Evolutionary conservation across 108 stramenopile species (phyloP).

Genomic region (Nitzschia sp.): DNA sequence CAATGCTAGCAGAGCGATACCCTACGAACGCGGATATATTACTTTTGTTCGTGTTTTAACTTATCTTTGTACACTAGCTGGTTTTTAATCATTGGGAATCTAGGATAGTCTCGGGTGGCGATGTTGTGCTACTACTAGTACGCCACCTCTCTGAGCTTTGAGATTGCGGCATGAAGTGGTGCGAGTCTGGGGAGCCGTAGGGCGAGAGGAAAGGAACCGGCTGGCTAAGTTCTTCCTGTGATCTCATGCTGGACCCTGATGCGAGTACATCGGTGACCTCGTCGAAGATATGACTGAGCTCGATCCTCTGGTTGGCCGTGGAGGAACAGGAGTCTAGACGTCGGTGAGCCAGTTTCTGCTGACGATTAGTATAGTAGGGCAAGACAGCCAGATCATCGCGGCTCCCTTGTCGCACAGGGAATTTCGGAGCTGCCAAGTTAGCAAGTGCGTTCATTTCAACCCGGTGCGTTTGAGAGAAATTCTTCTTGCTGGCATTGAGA

Average conservation of each 20-base stretch:
- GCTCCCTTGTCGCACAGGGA: slow-evolving; percentile 2
- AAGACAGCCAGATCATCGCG: neutral
- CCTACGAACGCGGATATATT: neutral
- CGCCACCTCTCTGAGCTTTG: too few relatives aligned
- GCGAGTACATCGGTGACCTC: neutral
- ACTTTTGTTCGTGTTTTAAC: neutral
- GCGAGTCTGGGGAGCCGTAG: neutral
- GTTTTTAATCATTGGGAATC: too few relatives aligned
- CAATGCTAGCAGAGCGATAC: neutral
- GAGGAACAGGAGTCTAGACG: neutral
- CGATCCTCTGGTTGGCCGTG: neutral
- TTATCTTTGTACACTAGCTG: too few relatives aligned
- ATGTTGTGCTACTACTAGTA: too few relatives aligned
- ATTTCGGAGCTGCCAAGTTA: too few relatives aligned
- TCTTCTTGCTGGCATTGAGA: neutral
- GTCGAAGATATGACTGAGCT: neutral
- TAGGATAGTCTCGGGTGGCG: too few relatives aligned
- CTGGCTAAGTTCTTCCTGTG: neutral
- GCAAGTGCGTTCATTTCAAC: neutral
- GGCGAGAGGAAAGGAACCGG: neutral
- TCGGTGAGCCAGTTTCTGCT: neutral
- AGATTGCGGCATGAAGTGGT: too few relatives aligned
- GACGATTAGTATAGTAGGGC: neutral
- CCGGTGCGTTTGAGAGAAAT: neutral
- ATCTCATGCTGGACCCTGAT: neutral